Conservation (phyloP, 768 basidiomycete genomes). For the Leccinum boreale region DNA sequence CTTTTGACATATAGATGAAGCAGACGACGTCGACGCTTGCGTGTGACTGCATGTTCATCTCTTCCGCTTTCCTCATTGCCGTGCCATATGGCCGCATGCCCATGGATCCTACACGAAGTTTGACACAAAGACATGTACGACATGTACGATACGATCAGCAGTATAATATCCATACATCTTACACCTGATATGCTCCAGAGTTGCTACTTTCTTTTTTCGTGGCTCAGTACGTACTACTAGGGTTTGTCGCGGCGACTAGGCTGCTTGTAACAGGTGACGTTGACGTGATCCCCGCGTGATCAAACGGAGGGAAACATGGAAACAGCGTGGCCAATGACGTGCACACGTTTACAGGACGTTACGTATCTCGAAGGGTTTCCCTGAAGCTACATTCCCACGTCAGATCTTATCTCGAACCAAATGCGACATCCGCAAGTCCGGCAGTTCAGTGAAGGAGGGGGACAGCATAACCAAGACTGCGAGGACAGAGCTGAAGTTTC, state of each 20-base stretch:
- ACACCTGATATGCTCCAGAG: conserved; percentile 2
- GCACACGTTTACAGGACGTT: neutral
- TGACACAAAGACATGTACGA: conserved; percentile 20
- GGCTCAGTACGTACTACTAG: neutral
- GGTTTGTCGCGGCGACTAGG: neutral
- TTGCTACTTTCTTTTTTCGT: conserved; percentile 3
- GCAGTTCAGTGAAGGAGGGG: neutral
- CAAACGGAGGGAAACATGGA: conserved; percentile 1
- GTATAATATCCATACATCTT: conserved; percentile 23
- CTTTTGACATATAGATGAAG: conserved; percentile 19
- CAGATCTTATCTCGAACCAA: neutral
- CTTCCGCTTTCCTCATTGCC: conserved; percentile 15
- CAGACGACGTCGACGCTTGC: conserved; percentile 15
- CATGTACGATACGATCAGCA: conserved; percentile 26
- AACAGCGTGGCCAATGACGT: conserved; percentile 8
- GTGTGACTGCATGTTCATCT: conserved; percentile 19
- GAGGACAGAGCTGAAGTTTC: neutral
- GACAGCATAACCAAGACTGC: neutral
- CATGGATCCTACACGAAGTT: conserved; percentile 12
- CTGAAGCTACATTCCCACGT: neutral
- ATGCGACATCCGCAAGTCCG: neutral
- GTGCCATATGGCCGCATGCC: conserved; percentile 17
- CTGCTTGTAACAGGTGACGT: conserved; percentile 7
- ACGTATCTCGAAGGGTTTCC: neutral
- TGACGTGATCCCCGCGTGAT: conserved; percentile 1